Conservation (phyloP, 805 yeast genomes). For the Isabelozyma rhagii region DNA sequence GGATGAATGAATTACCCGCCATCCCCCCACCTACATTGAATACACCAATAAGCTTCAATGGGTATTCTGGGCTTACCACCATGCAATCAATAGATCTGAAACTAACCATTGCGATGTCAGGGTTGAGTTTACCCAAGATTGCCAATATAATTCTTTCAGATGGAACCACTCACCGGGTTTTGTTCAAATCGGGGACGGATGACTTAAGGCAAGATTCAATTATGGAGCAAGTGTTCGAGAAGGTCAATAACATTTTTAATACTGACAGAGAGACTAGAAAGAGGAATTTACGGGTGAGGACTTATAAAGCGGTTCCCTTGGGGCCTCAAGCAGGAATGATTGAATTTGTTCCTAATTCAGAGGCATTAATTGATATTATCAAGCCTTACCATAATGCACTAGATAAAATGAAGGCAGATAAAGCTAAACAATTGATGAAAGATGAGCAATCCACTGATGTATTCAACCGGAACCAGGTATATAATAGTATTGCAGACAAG, state of each 20-base stretch:
- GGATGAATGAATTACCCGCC: conserved; percentile 49
- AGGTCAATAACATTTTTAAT: conserved; percentile 67
- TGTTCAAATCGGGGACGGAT: conserved; percentile 84
- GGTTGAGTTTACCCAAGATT: conserved; percentile 86
- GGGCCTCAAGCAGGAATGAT: conserved; percentile 86
- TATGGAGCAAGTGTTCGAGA: conserved; percentile 94
- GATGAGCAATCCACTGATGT: conserved; percentile 46
- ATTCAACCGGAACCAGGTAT: conserved; percentile 44
- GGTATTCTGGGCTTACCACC: conserved; percentile 45
- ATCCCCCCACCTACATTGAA: conserved; percentile 69
- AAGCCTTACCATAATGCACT: conserved; percentile 53
- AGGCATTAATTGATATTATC: conserved; percentile 66
- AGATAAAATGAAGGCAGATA: conserved; percentile 47
- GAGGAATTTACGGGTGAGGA: conserved; percentile 63
- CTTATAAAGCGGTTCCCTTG: conserved; percentile 86
- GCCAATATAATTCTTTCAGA: conserved; percentile 50
- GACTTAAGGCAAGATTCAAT: conserved; percentile 94
- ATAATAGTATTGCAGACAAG: conserved; percentile 42
- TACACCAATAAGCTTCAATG: conserved; percentile 39
- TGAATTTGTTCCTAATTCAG: conserved; percentile 81
- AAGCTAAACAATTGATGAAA: conserved; percentile 66
- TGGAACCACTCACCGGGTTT: conserved; percentile 57
- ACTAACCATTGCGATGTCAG: conserved; percentile 69
- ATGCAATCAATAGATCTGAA: conserved; percentile 44
- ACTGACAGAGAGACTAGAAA: conserved; percentile 54